These are phyloP conservation scores for Penicillium daleae DNA, from an alignment of 495 filamentous ascomycete genomes.

Conservation along the genomic window DNA sequence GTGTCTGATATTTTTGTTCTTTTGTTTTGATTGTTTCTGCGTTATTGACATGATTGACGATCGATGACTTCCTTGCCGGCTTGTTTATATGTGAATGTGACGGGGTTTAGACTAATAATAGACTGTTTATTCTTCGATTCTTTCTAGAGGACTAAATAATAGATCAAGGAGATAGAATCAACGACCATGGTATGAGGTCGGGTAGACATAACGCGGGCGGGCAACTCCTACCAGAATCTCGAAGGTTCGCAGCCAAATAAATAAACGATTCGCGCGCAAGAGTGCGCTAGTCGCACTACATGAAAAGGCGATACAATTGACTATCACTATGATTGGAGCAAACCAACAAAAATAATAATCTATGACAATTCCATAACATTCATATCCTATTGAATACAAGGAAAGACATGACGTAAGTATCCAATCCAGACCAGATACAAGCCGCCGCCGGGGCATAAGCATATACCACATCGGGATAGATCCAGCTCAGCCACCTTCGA, in stretches of 20 bases:
- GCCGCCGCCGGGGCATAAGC: conserved; percentile 12
- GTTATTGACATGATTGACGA: background rate
- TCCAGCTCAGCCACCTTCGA: background rate
- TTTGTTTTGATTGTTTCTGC: background rate
- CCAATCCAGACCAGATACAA: conserved; percentile 1
- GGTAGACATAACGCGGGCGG: too few species aligned
- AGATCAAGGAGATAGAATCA: too few species aligned
- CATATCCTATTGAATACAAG: conserved; percentile 5
- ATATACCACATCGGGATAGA: conserved; percentile 1
- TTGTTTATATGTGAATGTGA: background rate
- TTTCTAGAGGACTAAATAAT: too few species aligned
- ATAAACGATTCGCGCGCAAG: too few species aligned
- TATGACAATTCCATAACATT: background rate
- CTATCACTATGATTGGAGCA: background rate
- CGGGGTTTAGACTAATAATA: background rate
- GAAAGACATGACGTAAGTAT: conserved; percentile 2
- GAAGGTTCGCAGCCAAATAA: background rate
- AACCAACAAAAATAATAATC: background rate
- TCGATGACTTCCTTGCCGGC: background rate
- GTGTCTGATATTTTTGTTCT: too few species aligned
- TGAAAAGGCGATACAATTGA: too few species aligned
- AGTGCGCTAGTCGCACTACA: background rate
- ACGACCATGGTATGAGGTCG: too few species aligned
- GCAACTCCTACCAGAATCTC: too few species aligned
- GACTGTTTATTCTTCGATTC: too few species aligned